Evolutionary conservation across 768 basidiomycete species (phyloP).

Genomic region (Amanita jacksonii): DNA sequence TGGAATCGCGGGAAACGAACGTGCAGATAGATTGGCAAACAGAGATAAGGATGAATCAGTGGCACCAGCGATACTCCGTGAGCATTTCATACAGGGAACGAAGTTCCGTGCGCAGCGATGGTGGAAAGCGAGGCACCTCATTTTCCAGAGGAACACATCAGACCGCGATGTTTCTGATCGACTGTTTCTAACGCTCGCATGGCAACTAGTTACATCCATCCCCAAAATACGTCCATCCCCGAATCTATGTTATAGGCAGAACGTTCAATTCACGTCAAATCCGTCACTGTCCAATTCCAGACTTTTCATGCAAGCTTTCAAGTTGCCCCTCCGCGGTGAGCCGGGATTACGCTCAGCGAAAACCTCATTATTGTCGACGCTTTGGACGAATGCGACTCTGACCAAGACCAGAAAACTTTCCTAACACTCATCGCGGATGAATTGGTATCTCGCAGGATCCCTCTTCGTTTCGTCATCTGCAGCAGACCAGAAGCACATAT

Average conservation of each 20-base stretch:
- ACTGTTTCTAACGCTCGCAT: background rate
- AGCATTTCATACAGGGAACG: too few relatives aligned
- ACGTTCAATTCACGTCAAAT: background rate
- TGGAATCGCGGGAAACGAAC: too few relatives aligned
- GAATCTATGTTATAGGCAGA: background rate
- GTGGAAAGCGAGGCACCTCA: too few relatives aligned
- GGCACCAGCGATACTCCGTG: too few relatives aligned
- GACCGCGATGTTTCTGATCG: background rate
- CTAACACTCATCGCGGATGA: background rate
- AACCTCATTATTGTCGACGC: slow-evolving; percentile 1
- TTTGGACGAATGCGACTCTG: background rate
- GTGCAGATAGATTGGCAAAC: too few relatives aligned
- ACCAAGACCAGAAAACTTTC: background rate
- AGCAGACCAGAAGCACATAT: slow-evolving; percentile 2
- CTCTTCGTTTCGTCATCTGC: background rate
- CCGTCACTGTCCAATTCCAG: background rate
- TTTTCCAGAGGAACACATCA: background rate
- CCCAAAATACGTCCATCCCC: too few relatives aligned
- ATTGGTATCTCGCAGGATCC: background rate
- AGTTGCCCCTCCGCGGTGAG: background rate
- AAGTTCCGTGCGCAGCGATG: too few relatives aligned
- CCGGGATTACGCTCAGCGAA: background rate
- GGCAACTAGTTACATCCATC: background rate
- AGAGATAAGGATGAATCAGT: too few relatives aligned
- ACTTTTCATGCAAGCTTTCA: background rate